Base-by-base conservation (phyloP, 306 rosid species). In the Trifolium fragiferum region DNA sequence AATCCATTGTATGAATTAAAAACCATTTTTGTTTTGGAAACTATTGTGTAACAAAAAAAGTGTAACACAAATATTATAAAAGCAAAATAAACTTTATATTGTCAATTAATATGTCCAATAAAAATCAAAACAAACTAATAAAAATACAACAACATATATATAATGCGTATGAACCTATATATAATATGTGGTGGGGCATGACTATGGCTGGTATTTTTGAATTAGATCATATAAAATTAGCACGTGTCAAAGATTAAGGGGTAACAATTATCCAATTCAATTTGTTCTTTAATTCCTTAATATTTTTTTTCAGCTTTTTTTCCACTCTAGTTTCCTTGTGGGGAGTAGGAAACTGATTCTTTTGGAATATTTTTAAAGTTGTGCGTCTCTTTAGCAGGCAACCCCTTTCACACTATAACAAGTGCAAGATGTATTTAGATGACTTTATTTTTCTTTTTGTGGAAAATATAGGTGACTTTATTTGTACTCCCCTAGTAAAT, bases 311-410 rank as follows among this genome's bases (percentile, higher is more conserved):
- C 19, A 66, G 53, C 83, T 59, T 83, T 49, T 27, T 79, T 66
- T 37, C 33, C 62, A 47, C 62, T 82, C 49, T 72, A 85, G 97
- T 80, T 84, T 82, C 92, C 92, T 80, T 64, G 78, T 59, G 83
- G 92, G 97, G 89, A 73, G 97, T 89, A 87, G 67, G 77, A 80
- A 81, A 71, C 16, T 60, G 16, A 75, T 75, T 21, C 77, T 40
- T 68, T 32, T 11, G 30, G 76, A 81, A 54, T 75, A 79, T 62
- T 40, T 76, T 23, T 49, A 21, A 19, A 53, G 37, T 44, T 59
- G n/a, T 25, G 25, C 57, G 38, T 19, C 68, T 49, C 82, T 83
- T 70, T 65, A 53, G 43, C 18, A 19, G 59, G 69, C 9, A 74
- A 68, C 41, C 81, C 79, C 78, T 40, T 83, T 85, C 89, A 83